Evolutionary conservation across 164 flowering plant species (phyloP), one percentile per base, ranked within the genome.

Genomic region (Chimonanthus salicifolius): DNA sequence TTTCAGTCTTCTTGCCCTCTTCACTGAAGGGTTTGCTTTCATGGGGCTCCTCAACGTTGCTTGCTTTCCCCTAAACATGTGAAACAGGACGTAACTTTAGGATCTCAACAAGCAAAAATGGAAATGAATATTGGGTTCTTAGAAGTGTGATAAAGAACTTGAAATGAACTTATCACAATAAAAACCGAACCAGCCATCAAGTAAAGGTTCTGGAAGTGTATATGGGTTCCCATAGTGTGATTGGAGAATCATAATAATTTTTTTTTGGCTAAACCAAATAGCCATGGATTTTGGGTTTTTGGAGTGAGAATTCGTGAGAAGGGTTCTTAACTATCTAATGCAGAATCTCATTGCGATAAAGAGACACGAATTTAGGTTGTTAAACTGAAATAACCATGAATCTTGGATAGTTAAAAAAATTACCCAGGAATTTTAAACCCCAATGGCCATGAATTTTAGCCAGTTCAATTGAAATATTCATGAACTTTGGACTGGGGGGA

Each of bases 51-150:
- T 87, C 87, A 50, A 13, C 69, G 21, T 48, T 71, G 46, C 64
- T 50, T 8, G 82, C 76, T 74, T 87, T 85, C 33, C 81, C 84
- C 88, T 87, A 83, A 7, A 54, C 60, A 43, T 6, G 45, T 74
- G 66, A 50, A 46, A 60, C 51, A 48, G n/a, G 47, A 65, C 49
- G 16, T 50, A 5, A 64, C 62, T 18, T 13, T 9, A 60, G 45
- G 48, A 48, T 67, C 18, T 18, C 50, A 58, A 73, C 10, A 67
- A 21, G 47, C 44, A 16, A n/a, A 46, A 67, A 66, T 6, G 3
- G 11, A 9, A 15, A 44, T 66, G 48, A 46, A 66, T 15, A 46
- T 9, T 66, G 0, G 33, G 20, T 33, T 33, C 33, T 16, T 13
- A 21, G 20, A 33, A 2, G 20, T 7, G 60, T 15, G 15, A 54